Percentiles rank a stretch among this genome's conserved stretches.
phyloP scores from a whole-genome alignment of 176 grass and related monocot genomes.

The Phragmites australis region DNA sequence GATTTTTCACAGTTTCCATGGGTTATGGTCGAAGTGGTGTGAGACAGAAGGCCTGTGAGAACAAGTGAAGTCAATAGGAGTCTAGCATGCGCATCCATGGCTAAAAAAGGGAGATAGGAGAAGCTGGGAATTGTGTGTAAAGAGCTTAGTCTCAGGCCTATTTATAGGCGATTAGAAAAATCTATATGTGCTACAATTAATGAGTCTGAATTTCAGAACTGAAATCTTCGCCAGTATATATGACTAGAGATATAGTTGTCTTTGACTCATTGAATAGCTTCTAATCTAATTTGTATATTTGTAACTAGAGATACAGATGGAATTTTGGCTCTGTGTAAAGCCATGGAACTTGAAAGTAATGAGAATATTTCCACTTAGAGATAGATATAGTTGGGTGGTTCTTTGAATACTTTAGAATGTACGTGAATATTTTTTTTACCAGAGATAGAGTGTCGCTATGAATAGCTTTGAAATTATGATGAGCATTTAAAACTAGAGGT shows the following conservation, averaged over 20 bases:
- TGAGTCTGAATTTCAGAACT: background rate
- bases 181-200: background rate
- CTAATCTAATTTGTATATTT: too few species aligned
- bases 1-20: background rate
- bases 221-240: background rate
- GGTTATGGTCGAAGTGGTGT: background rate
- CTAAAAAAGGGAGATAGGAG: background rate
- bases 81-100: background rate
- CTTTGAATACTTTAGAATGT: background rate
- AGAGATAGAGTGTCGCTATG: too few species aligned
- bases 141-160: background rate
- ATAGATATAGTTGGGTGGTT: background rate
- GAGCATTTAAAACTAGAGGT: too few species aligned
- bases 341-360: too few species aligned
- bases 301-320: too few species aligned
- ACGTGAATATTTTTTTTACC: background rate
- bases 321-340: too few species aligned
- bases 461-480: too few species aligned
- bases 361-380: too few species aligned
- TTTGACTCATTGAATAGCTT: too few species aligned
- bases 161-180: conserved; percentile 6
- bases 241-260: too few species aligned
- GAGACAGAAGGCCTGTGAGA: background rate
- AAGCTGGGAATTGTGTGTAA: background rate
- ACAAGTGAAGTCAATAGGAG: conserved; percentile 14